phyloP scores from a whole-genome alignment of 306 rosid species.

The Rosa lucieae region DNA sequence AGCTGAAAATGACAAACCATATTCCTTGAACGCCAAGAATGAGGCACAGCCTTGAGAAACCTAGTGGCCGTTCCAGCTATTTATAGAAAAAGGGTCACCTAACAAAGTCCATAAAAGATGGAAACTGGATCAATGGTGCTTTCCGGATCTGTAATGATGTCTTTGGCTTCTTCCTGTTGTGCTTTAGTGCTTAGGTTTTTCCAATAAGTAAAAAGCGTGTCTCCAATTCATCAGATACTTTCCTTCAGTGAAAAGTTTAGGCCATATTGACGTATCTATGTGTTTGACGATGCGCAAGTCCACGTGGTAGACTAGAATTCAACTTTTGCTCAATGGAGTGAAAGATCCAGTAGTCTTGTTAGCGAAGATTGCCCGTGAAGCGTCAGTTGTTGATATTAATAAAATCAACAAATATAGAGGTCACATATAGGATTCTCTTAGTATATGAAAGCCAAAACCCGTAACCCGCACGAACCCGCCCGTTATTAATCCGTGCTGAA shows the following conservation, averaged over 20 bases:
- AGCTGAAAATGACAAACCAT: constrained; percentile 20
- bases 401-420: neutral
- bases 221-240: neutral
- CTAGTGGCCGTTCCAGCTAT: constrained; percentile 4
- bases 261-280: neutral
- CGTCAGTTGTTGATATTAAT: too few relatives aligned
- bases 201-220: neutral
- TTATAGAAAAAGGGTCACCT: neutral
- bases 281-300: neutral
- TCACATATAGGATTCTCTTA: neutral
- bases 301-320: neutral
- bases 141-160: neutral
- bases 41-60: constrained; percentile 8
- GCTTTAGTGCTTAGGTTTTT: neutral
- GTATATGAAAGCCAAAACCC: neutral
- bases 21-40: constrained; percentile 21
- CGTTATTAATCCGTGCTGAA: too few relatives aligned
- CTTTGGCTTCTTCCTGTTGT: constrained; percentile 6
- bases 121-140: constrained; percentile 6
- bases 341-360: neutral
- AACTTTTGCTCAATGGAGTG: neutral
- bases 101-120: neutral
- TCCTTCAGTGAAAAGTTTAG: neutral
- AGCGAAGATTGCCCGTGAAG: neutral
- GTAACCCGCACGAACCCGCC: too few relatives aligned